Evolutionary conservation across 352 stramenopile species (phyloP), one percentile per base, ranked within the genome.

Genomic region (Globisporangium cylindrosporum): DNA sequence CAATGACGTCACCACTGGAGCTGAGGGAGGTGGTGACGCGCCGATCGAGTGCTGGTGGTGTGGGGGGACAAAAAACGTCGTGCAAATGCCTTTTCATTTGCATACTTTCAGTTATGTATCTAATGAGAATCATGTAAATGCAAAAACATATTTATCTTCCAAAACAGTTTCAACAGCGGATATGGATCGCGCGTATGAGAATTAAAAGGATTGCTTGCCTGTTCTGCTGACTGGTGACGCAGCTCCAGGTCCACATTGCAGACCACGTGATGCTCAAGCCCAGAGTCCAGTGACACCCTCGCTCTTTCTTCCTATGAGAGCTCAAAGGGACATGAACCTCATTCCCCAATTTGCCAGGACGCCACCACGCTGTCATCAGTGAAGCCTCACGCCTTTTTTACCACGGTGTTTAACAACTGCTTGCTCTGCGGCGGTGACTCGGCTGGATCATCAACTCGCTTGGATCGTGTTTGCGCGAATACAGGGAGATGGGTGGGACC

Each of bases 1-100:
- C 51, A 25, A 68, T 75, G 66, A 71, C 69, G 69, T 71, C 69
- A 74, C 69, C 66, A 22, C n/a, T n/a, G 14, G 27, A 20, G 22
- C 10, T n/a, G 3, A 20, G 10, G 4, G 25, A 32, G 8, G 22
- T 34, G 22, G 41, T 49, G 41, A 49, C 41, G 15, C 15, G 15
- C 41, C 6, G 41, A n/a, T 22, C 41, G 41, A 49, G 41, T 49
- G 5, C 15, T 49, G 41, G 41, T 49, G 41, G 41, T 49, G 41
- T 49, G 41, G 41, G 15, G 15, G 38, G 10, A 56, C n/a, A 56
- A 18, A 57, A 9, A n/a, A 57, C 2, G 10, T 34, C 6, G 24
- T 56, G 49, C n/a, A 55, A 56, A 36, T 36, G n/a, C 4, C 53
- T 29, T 14, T 22, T 4, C 2, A 20, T 49, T 49, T 49, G 15